A percentile compares a stretch with the other conserved stretches of the same genome.
These are phyloP conservation scores for Penicillium ucsense DNA, from an alignment of 495 filamentous ascomycete species.

Conservation along the genomic window DNA sequence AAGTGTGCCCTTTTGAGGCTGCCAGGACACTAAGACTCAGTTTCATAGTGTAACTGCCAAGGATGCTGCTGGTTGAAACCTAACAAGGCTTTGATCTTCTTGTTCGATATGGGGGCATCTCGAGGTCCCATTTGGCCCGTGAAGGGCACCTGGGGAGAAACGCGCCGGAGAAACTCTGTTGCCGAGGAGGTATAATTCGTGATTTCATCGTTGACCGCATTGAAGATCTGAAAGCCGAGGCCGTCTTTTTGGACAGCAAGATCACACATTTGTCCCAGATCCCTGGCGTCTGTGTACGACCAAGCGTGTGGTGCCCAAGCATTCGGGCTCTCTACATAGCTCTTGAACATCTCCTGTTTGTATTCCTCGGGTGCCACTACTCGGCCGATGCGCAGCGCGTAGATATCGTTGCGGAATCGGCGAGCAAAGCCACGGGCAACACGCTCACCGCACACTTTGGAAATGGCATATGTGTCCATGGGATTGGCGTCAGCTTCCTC, in stretches of 20 bases:
- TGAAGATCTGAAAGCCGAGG: slow-evolving; percentile 51
- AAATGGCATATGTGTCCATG: slow-evolving; percentile 50
- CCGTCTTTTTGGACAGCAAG: slow-evolving; percentile 37
- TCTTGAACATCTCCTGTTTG: slow-evolving; percentile 33
- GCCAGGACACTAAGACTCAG: background rate
- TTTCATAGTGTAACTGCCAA: slow-evolving; percentile 34
- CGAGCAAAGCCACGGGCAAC: slow-evolving; percentile 45
- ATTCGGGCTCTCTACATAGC: slow-evolving; percentile 38
- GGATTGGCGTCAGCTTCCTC: slow-evolving; percentile 45
- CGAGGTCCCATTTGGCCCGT: slow-evolving; percentile 42
- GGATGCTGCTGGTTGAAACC: slow-evolving; percentile 48
- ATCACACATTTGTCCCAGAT: slow-evolving; percentile 50
- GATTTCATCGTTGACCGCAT: slow-evolving; percentile 51
- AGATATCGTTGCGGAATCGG: slow-evolving; percentile 47
- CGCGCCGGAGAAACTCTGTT: slow-evolving; percentile 37
- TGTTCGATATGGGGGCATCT: slow-evolving; percentile 49
- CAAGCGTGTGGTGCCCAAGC: slow-evolving; percentile 46
- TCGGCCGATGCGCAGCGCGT: slow-evolving; percentile 48
- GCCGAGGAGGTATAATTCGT: slow-evolving; percentile 34
- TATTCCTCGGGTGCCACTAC: slow-evolving; percentile 54
- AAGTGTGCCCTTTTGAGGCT: too few species aligned
- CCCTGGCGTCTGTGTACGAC: slow-evolving; percentile 51
- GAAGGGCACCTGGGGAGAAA: slow-evolving; percentile 35
- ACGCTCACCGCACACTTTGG: slow-evolving; percentile 49
- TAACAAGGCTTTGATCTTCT: slow-evolving; percentile 47